Base-by-base conservation (phyloP, 2,329 filamentous ascomycete species). In the Xylaria multiplex region DNA sequence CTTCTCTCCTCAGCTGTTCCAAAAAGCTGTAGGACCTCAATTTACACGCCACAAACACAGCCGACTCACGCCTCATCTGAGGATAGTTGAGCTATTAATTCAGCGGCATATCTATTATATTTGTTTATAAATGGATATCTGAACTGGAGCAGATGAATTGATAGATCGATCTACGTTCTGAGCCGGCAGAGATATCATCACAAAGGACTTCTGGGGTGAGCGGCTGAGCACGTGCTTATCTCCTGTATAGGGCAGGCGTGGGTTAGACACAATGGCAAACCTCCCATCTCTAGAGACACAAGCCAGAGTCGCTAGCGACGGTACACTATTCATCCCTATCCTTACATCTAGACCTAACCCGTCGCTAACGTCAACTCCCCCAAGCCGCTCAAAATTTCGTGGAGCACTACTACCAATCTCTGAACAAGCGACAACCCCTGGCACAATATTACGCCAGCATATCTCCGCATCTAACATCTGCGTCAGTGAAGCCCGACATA, bases 371-470 rank as follows among this genome's bases (percentile, higher is more conserved):
- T 52, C 6, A 37, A 11, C 27, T 22, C n/a, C 22, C 27, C 50
- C 32, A 71, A 92, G 92, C 90, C 66, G 91, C 92, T 59, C 86
- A 91, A 71, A 82, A 80, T 60, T 95, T 97, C 73, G 84, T 91
- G 70, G 88, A 90, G 67, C 83, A 86, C 68, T 97, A 91, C 82
- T 97, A 97, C 81, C 83, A 85, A 32, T 85, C 90, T n/a, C 82
- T 96, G 58, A 88, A 91, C 78, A 85, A 83, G 65, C 84, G 85
- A 69, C 78, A 81, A 49, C 81, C 82, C 9, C 84, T 97, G 14
- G 76, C 85, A 19, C 80, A 81, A n/a, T 96, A 90, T 83, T 97
- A 97, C 82, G 81, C 89, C 70, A 86, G 87, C 75, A 79, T 83
- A 57, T 86, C 85, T 27, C 71, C 83, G 11, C 81, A 83, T 66